Percentiles rank a stretch among this genome's conserved stretches.
Evolutionary conservation across 169 alveolate genomes (phyloP).

Genomic region (Plasmodium gaboni): DNA sequence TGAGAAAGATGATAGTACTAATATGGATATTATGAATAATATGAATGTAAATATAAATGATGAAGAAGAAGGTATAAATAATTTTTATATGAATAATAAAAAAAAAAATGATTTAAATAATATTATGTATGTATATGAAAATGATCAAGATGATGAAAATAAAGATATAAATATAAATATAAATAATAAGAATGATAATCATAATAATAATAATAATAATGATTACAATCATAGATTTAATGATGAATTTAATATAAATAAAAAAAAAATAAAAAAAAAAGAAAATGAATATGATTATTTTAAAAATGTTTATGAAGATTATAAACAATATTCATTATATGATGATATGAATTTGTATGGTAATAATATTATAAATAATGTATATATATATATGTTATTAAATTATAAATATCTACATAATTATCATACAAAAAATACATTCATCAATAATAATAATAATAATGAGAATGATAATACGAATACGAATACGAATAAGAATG

Average conservation of each 20-base stretch:
- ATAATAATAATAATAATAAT: neutral
- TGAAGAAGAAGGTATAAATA: constrained; percentile 34
- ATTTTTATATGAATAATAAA: constrained; percentile 19
- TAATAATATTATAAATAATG: constrained; percentile 28
- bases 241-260: too few species aligned
- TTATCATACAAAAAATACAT: neutral
- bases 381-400: constrained; percentile 31
- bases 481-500: neutral
- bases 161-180: neutral
- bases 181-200: neutral
- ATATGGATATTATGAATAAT: neutral
- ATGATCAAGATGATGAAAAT: neutral
- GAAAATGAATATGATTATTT: constrained; percentile 11
- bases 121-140: constrained; percentile 14
- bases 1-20: neutral
- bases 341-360: constrained; percentile 52
- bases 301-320: constrained; percentile 36
- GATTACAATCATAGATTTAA: too few species aligned
- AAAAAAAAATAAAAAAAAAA: neutral
- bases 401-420: constrained; percentile 21
- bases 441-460: neutral
- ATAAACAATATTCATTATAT: neutral
- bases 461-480: too few species aligned
- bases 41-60: constrained; percentile 19
- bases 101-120: neutral